Evolutionary conservation across 495 filamentous ascomycete genomes (phyloP).

Genomic region (Monascus purpureus): DNA sequence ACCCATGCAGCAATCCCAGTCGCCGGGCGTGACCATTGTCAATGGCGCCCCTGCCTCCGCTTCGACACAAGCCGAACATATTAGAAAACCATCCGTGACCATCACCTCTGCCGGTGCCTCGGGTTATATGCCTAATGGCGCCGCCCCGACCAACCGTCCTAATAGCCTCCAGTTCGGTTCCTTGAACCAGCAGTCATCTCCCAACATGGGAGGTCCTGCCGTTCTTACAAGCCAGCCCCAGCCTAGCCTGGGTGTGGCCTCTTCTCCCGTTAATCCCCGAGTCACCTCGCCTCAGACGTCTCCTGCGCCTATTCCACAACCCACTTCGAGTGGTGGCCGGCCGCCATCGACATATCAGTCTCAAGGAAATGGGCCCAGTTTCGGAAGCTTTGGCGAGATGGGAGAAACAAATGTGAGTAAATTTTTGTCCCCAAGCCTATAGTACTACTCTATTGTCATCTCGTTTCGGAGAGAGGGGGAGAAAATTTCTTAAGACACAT

Average conservation of each 20-base stretch:
- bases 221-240: slow-evolving; percentile 34
- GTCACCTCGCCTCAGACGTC: slow-evolving; percentile 61
- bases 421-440: background rate
- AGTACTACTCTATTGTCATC: too few relatives aligned
- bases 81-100: slow-evolving; percentile 71
- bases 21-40: slow-evolving; percentile 52
- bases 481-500: too few relatives aligned
- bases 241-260: slow-evolving; percentile 47
- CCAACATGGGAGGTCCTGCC: slow-evolving; percentile 42
- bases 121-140: slow-evolving; percentile 64
- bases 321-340: slow-evolving; percentile 70
- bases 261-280: slow-evolving; percentile 43
- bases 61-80: slow-evolving; percentile 55
- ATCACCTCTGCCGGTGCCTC: slow-evolving; percentile 68
- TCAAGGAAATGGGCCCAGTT: slow-evolving; percentile 51
- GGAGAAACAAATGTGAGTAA: slow-evolving; percentile 57
- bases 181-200: slow-evolving; percentile 48
- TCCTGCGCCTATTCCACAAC: slow-evolving; percentile 80
- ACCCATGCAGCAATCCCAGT: slow-evolving; percentile 40
- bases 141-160: slow-evolving; percentile 41
- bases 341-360: slow-evolving; percentile 53
- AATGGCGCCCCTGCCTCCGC: slow-evolving; percentile 49
- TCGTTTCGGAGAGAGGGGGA: too few relatives aligned
- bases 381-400: slow-evolving; percentile 62
- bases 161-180: slow-evolving; percentile 69